These are phyloP conservation scores for Viola odorata DNA, from an alignment of 345 rosid species.

Conservation along the genomic window DNA sequence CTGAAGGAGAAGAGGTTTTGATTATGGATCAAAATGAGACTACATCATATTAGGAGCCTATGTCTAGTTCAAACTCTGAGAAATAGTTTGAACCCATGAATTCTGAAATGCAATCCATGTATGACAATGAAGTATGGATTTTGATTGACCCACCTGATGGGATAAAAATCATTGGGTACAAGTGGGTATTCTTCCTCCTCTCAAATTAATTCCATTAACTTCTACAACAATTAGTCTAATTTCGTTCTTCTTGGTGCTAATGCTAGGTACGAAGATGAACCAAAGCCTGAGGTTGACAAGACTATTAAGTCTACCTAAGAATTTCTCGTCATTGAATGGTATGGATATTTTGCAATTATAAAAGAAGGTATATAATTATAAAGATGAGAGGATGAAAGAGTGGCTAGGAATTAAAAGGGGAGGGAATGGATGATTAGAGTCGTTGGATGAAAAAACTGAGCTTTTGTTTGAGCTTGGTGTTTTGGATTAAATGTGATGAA, in stretches of 20 bases:
- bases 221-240: not conserved
- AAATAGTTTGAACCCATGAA: conserved; percentile 7
- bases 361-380: too few species aligned
- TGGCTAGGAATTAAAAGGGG: too few species aligned
- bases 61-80: conserved; percentile 10
- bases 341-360: too few species aligned
- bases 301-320: too few species aligned
- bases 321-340: too few species aligned
- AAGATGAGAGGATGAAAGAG: too few species aligned
- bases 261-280: conserved; percentile 82
- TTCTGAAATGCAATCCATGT: conserved; percentile 17
- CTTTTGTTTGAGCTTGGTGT: too few species aligned
- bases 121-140: conserved; percentile 13
- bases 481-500: too few species aligned
- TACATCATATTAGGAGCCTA: conserved; percentile 6
- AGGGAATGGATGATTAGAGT: too few species aligned
- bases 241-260: not conserved
- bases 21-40: conserved; percentile 13
- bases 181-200: conserved; percentile 35
- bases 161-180: too few species aligned
- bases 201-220: not conserved
- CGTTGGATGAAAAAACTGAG: too few species aligned
- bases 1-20: not conserved
- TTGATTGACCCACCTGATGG: conserved; percentile 12
- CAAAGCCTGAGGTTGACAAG: conserved; percentile 90